These are phyloP conservation scores for Polyplosphaeria fusca DNA, from an alignment of 495 filamentous ascomycete genomes.

Conservation along the genomic window DNA sequence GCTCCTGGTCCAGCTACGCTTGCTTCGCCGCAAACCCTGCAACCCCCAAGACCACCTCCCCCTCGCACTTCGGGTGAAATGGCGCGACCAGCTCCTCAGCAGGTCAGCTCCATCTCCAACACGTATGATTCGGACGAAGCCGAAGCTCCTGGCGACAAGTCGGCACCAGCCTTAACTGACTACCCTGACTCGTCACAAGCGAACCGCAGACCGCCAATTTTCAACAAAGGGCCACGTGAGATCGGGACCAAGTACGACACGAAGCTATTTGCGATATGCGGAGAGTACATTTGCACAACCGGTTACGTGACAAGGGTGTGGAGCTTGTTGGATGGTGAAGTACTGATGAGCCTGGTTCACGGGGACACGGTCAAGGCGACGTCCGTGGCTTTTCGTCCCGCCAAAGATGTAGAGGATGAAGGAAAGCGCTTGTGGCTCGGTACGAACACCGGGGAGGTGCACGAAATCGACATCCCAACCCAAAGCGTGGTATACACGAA, in stretches of 20 bases:
- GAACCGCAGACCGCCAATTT: conserved; percentile 76
- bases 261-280: conserved; percentile 79
- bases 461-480: conserved; percentile 76
- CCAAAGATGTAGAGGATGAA: conserved; percentile 68
- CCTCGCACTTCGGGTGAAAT: conserved; percentile 27
- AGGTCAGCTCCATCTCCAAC: conserved; percentile 2
- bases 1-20: not conserved
- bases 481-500: conserved; percentile 65
- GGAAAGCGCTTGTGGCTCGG: conserved; percentile 87
- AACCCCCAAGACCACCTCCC: conserved; percentile 18
- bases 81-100: conserved; percentile 10
- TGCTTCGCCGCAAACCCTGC: conserved; percentile 1
- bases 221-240: conserved; percentile 64
- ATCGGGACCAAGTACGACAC: conserved; percentile 84
- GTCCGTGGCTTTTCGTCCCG: conserved; percentile 81
- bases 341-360: conserved; percentile 75
- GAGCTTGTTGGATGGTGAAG: conserved; percentile 76
- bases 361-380: conserved; percentile 74
- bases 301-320: conserved; percentile 82
- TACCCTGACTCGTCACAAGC: conserved; percentile 83
- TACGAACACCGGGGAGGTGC: conserved; percentile 77
- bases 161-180: conserved; percentile 44
- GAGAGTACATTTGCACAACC: conserved; percentile 79
- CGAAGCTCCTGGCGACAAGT: conserved; percentile 24
- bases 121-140: conserved; percentile 35